Evolutionary conservation across 208 protist species (phyloP).

Genomic region (Vickermania ingenoplastis): DNA sequence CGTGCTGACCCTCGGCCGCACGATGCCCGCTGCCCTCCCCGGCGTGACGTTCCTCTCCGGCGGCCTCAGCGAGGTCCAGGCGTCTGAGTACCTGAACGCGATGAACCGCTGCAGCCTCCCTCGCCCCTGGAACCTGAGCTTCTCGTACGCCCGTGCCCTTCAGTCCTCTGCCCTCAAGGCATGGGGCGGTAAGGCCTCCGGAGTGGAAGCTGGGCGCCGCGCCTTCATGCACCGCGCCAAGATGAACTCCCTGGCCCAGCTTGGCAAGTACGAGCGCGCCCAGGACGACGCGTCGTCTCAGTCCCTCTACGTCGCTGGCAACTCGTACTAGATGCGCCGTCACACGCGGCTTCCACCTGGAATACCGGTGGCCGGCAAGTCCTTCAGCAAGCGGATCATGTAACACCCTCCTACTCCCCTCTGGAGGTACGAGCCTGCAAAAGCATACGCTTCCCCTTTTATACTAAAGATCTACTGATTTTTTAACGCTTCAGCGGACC

Average conservation of each 20-base stretch:
- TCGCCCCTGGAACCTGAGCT: conserved; percentile 88
- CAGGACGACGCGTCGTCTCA: conserved; percentile 62
- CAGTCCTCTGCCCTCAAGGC: conserved; percentile 87
- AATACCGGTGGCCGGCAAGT: no score
- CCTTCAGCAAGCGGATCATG: no score
- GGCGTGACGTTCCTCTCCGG: conserved; percentile 95
- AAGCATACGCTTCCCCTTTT: no score
- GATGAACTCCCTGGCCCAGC: conserved; percentile 77
- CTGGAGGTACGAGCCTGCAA: no score
- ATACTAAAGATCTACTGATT: no score
- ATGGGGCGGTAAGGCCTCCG: conserved; percentile 86
- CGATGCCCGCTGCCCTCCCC: conserved; percentile 91
- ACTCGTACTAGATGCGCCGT: no score
- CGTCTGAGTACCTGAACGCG: conserved; percentile 93
- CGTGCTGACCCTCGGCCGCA: conserved; percentile 82
- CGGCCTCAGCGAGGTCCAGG: conserved; percentile 93
- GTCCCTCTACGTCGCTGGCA: no score
- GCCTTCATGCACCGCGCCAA: conserved; percentile 72
- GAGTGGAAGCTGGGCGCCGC: conserved; percentile 14
- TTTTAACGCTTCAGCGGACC: no score
- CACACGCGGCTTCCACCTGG: no score
- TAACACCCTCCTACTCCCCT: no score
- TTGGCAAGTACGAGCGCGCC: conserved; percentile 64
- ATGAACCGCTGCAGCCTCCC: conserved; percentile 76
- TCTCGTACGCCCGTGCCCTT: conserved; percentile 94